Evolutionary conservation across 2,329 filamentous ascomycete species (phyloP).

Genomic region (Epichloe bromicola): DNA sequence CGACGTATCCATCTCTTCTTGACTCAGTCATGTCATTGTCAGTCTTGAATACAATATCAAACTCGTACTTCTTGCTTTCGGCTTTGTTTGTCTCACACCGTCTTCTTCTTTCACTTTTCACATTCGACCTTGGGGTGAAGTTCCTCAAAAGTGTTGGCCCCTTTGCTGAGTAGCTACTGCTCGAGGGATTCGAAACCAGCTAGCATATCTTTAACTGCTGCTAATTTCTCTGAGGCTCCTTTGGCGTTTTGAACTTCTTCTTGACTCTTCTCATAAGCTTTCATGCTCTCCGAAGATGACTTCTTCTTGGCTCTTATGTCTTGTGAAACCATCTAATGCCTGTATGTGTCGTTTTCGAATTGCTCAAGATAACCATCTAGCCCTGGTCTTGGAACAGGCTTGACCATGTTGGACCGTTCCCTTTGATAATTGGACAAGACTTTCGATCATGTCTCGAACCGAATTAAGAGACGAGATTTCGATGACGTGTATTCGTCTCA

Average conservation of each 20-base stretch:
- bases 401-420: slow-evolving; percentile 4
- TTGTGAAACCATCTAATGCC: slow-evolving; percentile 37
- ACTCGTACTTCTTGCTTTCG: slow-evolving; percentile 29
- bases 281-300: slow-evolving; percentile 19
- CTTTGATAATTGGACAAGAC: slow-evolving; percentile 31
- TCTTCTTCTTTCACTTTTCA: slow-evolving; percentile 4
- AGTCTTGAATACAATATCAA: slow-evolving; percentile 34
- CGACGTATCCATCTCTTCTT: slow-evolving; percentile 45
- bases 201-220: slow-evolving; percentile 38
- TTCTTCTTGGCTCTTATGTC: slow-evolving; percentile 23
- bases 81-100: slow-evolving; percentile 4
- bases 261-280: slow-evolving; percentile 8
- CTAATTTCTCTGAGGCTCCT: slow-evolving; percentile 36
- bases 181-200: slow-evolving; percentile 42
- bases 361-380: slow-evolving; percentile 40
- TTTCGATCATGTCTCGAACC: slow-evolving; percentile 37
- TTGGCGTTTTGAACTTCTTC: slow-evolving; percentile 8
- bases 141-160: slow-evolving; percentile 54
- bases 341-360: slow-evolving; percentile 44
- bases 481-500: slow-evolving; percentile 20
- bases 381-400: slow-evolving; percentile 13
- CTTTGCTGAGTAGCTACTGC: slow-evolving; percentile 37
- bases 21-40: slow-evolving; percentile 42
- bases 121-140: slow-evolving; percentile 41
- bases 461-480: slow-evolving; percentile 47